A percentile compares a stretch with the other conserved stretches of the same genome.
Conservation (phyloP, 2,329 filamentous ascomycete species). For the Reticulascus tulasneorum region DNA sequence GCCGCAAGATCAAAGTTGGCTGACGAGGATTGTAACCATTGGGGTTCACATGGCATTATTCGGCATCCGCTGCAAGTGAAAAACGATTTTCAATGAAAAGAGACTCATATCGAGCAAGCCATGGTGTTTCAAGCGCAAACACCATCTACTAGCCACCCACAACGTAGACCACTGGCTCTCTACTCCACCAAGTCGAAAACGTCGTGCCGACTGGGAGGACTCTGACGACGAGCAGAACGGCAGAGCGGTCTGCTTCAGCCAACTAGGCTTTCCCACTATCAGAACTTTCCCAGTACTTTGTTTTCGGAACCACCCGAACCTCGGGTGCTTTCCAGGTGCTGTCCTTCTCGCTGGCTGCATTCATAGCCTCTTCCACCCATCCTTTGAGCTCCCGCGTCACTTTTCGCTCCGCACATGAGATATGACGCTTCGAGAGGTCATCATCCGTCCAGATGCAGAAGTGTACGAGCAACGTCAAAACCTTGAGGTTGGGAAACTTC, state of each 20-base stretch:
- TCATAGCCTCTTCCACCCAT: background rate
- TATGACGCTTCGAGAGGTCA: constrained; percentile 2
- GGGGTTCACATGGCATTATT: background rate
- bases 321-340: background rate
- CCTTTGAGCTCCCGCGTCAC: constrained; percentile 3
- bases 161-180: too few species aligned
- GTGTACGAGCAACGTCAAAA: constrained; percentile 6
- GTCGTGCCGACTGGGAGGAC: too few species aligned
- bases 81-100: background rate
- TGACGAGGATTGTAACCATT: constrained; percentile 11
- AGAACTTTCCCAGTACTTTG: constrained; percentile 6
- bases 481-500: constrained; percentile 5
- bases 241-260: background rate
- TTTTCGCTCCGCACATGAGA: background rate
- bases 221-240: background rate
- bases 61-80: background rate
- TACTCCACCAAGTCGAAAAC: too few species aligned
- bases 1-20: constrained; percentile 49
- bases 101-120: background rate
- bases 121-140: background rate
- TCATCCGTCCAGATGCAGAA: background rate
- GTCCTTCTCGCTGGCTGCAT: background rate
- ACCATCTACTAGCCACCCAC: background rate
- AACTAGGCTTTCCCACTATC: too few species aligned
- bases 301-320: constrained; percentile 7